A percentile compares a stretch with the other conserved stretches of the same genome.
These are phyloP conservation scores for Talinum fruticosum DNA, from an alignment of 148 eudicot genomes.

Conservation along the genomic window DNA sequence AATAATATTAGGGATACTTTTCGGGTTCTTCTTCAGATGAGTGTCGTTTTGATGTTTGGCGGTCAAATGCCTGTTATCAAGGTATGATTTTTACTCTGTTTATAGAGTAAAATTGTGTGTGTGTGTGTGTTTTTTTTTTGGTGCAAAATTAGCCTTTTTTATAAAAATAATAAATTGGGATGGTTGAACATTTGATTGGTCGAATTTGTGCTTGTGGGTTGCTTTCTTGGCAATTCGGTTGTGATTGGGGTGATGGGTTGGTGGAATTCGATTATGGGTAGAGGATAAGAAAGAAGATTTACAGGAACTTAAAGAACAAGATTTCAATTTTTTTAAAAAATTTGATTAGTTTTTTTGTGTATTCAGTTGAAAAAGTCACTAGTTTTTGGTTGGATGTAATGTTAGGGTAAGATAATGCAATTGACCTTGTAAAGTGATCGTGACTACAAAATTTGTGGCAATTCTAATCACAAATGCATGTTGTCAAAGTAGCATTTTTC, in stretches of 20 bases:
- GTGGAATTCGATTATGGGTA: background rate
- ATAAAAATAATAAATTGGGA: background rate
- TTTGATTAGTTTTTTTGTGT: background rate
- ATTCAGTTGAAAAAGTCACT: background rate
- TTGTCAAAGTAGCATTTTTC: constrained; percentile 50
- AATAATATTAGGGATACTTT: constrained; percentile 75
- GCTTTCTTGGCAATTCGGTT: background rate
- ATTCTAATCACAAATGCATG: constrained; percentile 80
- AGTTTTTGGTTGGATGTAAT: too few relatives aligned
- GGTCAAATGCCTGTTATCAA: constrained; percentile 78
- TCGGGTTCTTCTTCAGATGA: constrained; percentile 67
- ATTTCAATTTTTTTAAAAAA: background rate
- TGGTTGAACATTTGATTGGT: background rate
- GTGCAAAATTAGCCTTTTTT: background rate
- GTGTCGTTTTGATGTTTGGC: constrained; percentile 77
- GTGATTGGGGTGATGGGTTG: background rate
- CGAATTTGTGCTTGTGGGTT: background rate
- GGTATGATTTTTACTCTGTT: constrained; percentile 27
- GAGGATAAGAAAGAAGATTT: background rate
- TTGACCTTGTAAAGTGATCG: too few relatives aligned
- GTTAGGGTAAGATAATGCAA: too few relatives aligned
- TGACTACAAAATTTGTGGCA: too few relatives aligned
- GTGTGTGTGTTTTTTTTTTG: background rate
- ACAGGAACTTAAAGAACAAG: background rate
- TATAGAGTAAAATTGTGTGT: background rate